A percentile compares a stretch with the other conserved stretches of the same genome.
Conservation (phyloP, 441 rosid genomes). For the Populus hybrid region DNA sequence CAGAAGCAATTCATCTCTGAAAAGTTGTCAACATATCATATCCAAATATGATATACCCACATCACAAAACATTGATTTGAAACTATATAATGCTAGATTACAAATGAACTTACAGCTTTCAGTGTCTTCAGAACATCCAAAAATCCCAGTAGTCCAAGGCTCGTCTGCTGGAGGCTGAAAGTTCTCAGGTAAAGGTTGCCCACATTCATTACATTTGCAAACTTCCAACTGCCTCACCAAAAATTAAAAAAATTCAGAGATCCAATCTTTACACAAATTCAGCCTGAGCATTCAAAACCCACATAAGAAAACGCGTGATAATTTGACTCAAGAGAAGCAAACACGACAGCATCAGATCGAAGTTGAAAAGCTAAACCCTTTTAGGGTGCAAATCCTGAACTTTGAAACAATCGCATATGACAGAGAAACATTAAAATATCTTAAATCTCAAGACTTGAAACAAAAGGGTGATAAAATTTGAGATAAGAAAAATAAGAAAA, state of each 20-base stretch:
- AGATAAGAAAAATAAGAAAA: background rate
- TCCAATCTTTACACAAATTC: background rate
- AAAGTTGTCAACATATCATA: background rate
- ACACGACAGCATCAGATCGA: background rate
- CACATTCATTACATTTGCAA: conserved; percentile 76
- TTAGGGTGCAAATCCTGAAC: background rate
- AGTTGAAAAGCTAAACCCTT: background rate
- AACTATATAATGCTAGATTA: background rate
- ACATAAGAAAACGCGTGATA: background rate
- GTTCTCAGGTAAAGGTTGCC: conserved; percentile 73
- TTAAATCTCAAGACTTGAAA: background rate
- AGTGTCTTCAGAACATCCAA: conserved; percentile 62
- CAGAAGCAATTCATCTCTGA: background rate
- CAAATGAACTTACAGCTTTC: conserved; percentile 63
- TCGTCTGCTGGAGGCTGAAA: conserved; percentile 86
- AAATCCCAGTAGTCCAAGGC: conserved; percentile 89
- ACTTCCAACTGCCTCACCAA: conserved; percentile 48
- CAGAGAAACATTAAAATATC: background rate
- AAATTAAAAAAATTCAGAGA: background rate
- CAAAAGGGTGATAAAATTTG: background rate
- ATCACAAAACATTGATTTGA: background rate
- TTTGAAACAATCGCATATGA: background rate
- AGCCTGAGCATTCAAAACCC: background rate
- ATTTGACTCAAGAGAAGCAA: background rate
- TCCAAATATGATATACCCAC: background rate